Percentiles rank a stretch among this genome's conserved stretches.
Evolutionary conservation across 768 basidiomycete genomes (phyloP).

Genomic region (Dacryopinax primogenitus): DNA sequence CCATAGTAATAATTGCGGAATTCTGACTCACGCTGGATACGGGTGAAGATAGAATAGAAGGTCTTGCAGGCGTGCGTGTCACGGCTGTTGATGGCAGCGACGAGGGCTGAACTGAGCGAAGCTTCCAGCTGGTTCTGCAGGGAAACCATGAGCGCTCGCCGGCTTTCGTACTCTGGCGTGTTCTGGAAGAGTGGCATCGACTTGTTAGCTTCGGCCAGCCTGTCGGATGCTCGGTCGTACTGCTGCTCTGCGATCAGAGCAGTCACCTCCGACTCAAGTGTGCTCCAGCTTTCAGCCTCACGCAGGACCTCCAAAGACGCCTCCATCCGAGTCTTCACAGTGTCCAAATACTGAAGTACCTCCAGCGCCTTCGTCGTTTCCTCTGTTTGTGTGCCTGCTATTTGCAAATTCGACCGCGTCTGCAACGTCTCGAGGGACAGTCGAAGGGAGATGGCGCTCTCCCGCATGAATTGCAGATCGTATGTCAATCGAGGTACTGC

Average conservation of each 20-base stretch:
- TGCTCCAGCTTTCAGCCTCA: constrained; percentile 95
- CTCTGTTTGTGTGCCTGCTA: constrained; percentile 29
- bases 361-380: constrained; percentile 58
- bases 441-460: constrained; percentile 70
- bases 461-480: constrained; percentile 95
- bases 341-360: constrained; percentile 66
- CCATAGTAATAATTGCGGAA: constrained; percentile 93
- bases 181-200: constrained; percentile 89
- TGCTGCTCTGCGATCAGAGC: constrained; percentile 58
- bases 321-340: constrained; percentile 76
- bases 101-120: constrained; percentile 76
- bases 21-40: constrained; percentile 84
- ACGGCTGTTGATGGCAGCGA: constrained; percentile 68
- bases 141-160: constrained; percentile 74
- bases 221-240: constrained; percentile 82
- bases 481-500: constrained; percentile 83
- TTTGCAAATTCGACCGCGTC: constrained; percentile 34
- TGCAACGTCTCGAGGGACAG: constrained; percentile 51
- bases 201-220: constrained; percentile 76
- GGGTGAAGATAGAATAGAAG: constrained; percentile 76
- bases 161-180: constrained; percentile 77
- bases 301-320: constrained; percentile 74
- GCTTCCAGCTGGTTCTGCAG: constrained; percentile 95
- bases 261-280: constrained; percentile 84
- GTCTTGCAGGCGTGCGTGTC: constrained; percentile 61